Base-by-base conservation (phyloP, 2,329 filamentous ascomycete species). In the Epicoccum sorghinum region DNA sequence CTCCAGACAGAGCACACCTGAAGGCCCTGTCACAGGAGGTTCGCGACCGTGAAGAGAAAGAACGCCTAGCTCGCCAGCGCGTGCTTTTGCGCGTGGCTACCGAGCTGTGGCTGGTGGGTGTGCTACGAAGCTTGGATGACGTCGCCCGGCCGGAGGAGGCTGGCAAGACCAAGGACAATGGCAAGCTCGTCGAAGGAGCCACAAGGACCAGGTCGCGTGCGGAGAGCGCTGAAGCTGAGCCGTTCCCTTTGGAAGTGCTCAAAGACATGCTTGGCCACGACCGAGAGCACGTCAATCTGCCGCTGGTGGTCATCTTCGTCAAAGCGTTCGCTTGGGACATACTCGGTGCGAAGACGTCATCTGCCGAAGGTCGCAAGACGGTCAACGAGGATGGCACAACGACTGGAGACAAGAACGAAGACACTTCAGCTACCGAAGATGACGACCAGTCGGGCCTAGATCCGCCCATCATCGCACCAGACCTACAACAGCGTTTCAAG, bases 241-340 rank as follows among this genome's bases (percentile, higher is more conserved):
- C 95, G 0, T 98, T 99, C 64, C 96, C 96, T 3, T 81, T 99
- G 18, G 95, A 99, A 73, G 93, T 98, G n/a, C 80, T 99, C 36
- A 99, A 99, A 77, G 96, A 99, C 71, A 84, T 99, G 61, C 83
- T 99, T 13, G 92, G 93, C 7, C 89, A 98, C 70, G 95, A 99
- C 72, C 86, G 92, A 50, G 93, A 99, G 64, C 95, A 98, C 70
- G 81, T 86, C 50, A 99, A 98, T 69, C 78, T 99, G 38, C 92
- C 95, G 1, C 80, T 99, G 40, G 89, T 97, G 5, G 95, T 98
- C 46, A 84, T 96, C 12, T 99, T 99, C 69, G 93, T 96, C 62
- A 99, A 97, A 78, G 88, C 90, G 14, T 99, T 98, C 68, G 89
- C 89, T 59, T 99, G 93, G 93, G 96, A 99, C 77, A 85, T 98